Percentiles rank a stretch among this genome's conserved stretches.
These are phyloP conservation scores for Termitomyces sp. DNA, from an alignment of 768 basidiomycete species.

Conservation along the genomic window DNA sequence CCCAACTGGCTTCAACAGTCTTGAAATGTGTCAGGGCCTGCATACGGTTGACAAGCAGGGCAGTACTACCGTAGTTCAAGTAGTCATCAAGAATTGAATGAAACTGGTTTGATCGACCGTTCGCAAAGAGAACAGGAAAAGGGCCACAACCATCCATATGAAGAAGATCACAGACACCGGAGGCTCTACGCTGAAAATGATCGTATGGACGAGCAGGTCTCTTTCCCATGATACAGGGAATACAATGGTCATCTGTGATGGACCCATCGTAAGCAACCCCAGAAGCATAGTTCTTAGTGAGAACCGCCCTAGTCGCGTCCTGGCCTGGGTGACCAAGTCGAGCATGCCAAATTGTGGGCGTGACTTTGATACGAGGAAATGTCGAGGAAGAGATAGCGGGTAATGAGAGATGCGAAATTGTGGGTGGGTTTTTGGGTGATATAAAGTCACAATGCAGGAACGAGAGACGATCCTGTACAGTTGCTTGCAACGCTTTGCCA, in stretches of 20 bases:
- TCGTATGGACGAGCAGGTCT: neutral
- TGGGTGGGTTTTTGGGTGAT: too few relatives aligned
- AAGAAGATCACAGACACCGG: too few relatives aligned
- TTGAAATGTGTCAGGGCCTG: too few relatives aligned
- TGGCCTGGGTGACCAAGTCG: conserved; percentile 24
- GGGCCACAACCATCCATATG: neutral
- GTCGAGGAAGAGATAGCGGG: too few relatives aligned
- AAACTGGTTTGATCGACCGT: neutral
- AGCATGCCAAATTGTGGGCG: conserved; percentile 22
- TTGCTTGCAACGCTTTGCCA: too few relatives aligned
- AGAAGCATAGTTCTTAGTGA: conserved; percentile 7
- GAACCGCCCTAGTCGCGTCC: conserved; percentile 16
- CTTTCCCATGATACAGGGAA: conserved; percentile 25
- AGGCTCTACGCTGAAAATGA: neutral
- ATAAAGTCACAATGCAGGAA: too few relatives aligned
- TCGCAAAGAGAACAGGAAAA: neutral
- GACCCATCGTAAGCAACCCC: neutral
- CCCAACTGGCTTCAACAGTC: neutral
- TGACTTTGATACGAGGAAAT: too few relatives aligned
- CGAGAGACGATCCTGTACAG: too few relatives aligned
- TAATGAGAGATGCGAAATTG: too few relatives aligned
- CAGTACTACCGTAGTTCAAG: too few relatives aligned
- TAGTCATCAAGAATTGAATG: too few relatives aligned
- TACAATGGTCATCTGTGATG: neutral
- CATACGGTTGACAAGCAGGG: too few relatives aligned